Conservation (phyloP, 163 green algal species). For the Trebouxiophyceae sp. region DNA sequence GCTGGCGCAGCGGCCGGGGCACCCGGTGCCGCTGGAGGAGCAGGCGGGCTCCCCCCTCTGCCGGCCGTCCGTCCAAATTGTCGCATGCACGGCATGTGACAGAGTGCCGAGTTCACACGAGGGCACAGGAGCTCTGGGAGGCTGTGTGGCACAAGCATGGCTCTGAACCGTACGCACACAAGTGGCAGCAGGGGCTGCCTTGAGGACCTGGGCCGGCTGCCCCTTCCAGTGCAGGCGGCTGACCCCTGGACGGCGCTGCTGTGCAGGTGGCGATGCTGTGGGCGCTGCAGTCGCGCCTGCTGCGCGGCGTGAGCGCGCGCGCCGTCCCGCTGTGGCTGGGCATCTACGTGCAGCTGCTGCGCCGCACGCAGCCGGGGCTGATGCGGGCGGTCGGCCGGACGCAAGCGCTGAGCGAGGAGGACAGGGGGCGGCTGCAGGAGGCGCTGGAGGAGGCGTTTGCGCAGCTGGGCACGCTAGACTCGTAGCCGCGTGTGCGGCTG, state of each 20-base stretch:
- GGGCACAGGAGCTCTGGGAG: neutral
- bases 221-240: too few relatives aligned
- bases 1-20: slow-evolving; percentile 32
- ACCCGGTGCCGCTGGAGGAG: slow-evolving; percentile 41
- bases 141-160: neutral
- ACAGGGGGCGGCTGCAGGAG: slow-evolving; percentile 21
- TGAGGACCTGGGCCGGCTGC: neutral
- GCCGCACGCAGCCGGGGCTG: slow-evolving; percentile 4
- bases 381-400: slow-evolving; percentile 39
- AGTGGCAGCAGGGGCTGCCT: neutral
- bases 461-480: too few relatives aligned
- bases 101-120: neutral
- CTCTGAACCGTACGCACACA: too few relatives aligned
- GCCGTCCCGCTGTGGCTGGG: slow-evolving; percentile 19
- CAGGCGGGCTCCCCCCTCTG: slow-evolving; percentile 17
- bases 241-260: neutral
- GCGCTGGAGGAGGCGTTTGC: neutral
- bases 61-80: neutral
- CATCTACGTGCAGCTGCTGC: slow-evolving; percentile 14
- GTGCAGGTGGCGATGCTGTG: slow-evolving; percentile 48
- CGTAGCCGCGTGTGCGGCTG: too few relatives aligned
- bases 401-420: slow-evolving; percentile 28
- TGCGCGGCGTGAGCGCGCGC: slow-evolving; percentile 25
- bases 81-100: too few relatives aligned
- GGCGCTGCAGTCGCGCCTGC: slow-evolving; percentile 42